phyloP scores from a whole-genome alignment of 768 basidiomycete genomes.

The Filobasidium floriforme region DNA sequence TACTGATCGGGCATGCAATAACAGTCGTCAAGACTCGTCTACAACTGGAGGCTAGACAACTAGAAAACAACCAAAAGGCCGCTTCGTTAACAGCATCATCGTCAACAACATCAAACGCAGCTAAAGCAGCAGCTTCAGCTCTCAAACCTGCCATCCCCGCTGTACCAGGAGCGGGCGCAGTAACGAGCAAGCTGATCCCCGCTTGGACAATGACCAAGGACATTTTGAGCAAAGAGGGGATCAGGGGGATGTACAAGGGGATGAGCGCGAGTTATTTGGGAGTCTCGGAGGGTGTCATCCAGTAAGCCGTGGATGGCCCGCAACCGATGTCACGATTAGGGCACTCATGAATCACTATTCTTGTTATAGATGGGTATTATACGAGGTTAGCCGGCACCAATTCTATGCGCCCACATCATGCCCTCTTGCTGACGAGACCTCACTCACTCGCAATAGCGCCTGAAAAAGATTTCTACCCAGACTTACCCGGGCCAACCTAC shows the following conservation, averaged over 20 bases:
- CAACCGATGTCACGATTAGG: neutral
- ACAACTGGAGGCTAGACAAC: constrained; percentile 54
- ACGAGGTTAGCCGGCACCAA: constrained; percentile 53
- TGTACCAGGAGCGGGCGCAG: constrained; percentile 1
- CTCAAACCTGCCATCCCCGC: constrained; percentile 17
- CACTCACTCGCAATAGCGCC: constrained; percentile 49
- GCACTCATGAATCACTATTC: neutral
- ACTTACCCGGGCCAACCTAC: constrained; percentile 22
- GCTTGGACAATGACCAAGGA: constrained; percentile 52
- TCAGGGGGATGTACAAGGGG: constrained; percentile 88
- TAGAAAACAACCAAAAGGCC: constrained; percentile 13
- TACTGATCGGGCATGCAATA: neutral
- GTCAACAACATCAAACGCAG: constrained; percentile 28
- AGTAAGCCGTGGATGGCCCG: constrained; percentile 40
- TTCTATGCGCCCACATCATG: neutral
- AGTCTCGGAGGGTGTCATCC: constrained; percentile 90
- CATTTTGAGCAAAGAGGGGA: constrained; percentile 72
- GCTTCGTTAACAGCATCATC: too few relatives aligned
- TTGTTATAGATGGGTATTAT: constrained; percentile 64
- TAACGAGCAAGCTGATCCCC: constrained; percentile 22
- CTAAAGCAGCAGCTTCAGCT: constrained; percentile 24
- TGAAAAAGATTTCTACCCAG: constrained; percentile 59
- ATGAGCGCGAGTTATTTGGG: constrained; percentile 90
- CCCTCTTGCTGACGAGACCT: neutral
- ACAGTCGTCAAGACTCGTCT: constrained; percentile 88